Base-by-base conservation (phyloP, 495 filamentous ascomycete species). In the Talaromyces nanjingensis region DNA sequence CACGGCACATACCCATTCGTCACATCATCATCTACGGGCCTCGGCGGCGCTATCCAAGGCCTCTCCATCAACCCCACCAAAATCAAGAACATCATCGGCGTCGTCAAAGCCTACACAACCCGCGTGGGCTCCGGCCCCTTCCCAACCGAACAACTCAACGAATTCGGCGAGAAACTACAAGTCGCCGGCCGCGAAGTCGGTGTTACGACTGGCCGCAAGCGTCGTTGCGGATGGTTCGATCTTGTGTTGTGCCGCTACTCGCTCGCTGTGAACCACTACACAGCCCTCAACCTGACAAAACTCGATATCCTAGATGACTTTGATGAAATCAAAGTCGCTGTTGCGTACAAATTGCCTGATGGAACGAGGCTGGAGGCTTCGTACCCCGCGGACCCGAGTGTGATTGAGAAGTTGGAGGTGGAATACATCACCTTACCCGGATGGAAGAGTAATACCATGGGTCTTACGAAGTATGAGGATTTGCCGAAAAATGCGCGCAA, bases 161-260 rank as follows among this genome's bases (percentile, higher is more conserved):
- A 78, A 55, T 73, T 75, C 52, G 88, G 88, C 65, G 83, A 88
- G 12, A 85, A 84, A 67, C 80, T 91, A 58, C 88, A 91, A 72
- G 63, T 65, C 53, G 73, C 86, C 37, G 89, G 88, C 37, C 74
- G 75, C 33, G 89, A 91, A 76, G 87, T 87, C 72, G 92, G 91
- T 64, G 90, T 90, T 37, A 96, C 88, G 52, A 96, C 92, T 24
- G 92, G 93, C 64, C 85, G 93, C 60, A 85, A 78, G 67, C 87
- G 93, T 22, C 85, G 92, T 54, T 96, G 92, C 71, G 93, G 92
- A 29, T 96, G 90, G 91, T 83, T 96, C 45, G 92, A 97, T 71
- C 82, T 97, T 6, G 88, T 93, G n/a, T 79, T 94, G n/a, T 73
- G 90, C 63, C 88, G 90, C 68, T 91, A 92, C 80, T 90, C 84